A percentile compares a stretch with the other conserved stretches of the same genome.
phyloP scores from a whole-genome alignment of 2,329 filamentous ascomycete species.

The Amauroascus niger region DNA sequence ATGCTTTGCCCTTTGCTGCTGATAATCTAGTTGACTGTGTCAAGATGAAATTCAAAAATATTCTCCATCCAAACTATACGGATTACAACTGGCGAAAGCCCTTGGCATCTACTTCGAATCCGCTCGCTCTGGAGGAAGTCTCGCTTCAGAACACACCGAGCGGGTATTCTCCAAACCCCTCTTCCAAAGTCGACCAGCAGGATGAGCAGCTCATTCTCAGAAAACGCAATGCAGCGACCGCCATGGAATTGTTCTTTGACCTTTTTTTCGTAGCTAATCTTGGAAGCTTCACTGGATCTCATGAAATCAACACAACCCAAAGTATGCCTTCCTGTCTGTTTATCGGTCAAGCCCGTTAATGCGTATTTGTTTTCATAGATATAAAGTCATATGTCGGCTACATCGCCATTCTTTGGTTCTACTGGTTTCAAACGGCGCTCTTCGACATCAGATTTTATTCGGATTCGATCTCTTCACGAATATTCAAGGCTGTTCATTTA shows the following conservation, averaged over 20 bases:
- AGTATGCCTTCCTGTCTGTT: neutral
- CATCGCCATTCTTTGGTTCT: conserved; percentile 55
- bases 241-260: conserved; percentile 51
- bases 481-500: conserved; percentile 51
- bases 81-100: conserved; percentile 10
- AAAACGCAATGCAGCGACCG: conserved; percentile 32
- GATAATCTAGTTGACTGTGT: neutral
- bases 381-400: conserved; percentile 44
- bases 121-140: neutral
- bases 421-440: conserved; percentile 55
- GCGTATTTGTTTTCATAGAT: conserved; percentile 20
- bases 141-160: neutral
- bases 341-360: neutral
- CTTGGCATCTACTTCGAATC: conserved; percentile 9
- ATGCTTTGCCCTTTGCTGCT: neutral
- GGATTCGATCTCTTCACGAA: conserved; percentile 55
- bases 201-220: conserved; percentile 1
- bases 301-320: conserved; percentile 41
- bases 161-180: neutral
- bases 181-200: neutral
- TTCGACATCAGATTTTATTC: conserved; percentile 58
- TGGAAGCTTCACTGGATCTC: conserved; percentile 50
- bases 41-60: conserved; percentile 14
- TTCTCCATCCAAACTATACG: conserved; percentile 9
- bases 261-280: conserved; percentile 56